A percentile compares a stretch with the other conserved stretches of the same genome.
phyloP scores from a whole-genome alignment of 345 rosid species.

The Durio zibethinus region DNA sequence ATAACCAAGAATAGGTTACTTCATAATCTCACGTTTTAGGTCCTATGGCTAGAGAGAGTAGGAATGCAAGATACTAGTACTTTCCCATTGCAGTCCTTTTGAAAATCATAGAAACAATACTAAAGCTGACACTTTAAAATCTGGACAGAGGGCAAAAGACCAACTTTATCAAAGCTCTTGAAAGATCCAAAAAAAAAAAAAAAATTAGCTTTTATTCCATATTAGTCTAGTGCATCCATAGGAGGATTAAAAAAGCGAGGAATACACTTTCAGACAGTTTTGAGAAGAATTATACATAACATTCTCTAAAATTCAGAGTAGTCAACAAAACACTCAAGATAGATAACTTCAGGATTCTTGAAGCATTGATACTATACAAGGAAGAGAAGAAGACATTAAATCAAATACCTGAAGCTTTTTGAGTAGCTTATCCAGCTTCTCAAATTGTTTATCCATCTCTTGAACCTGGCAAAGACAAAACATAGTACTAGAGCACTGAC shows the following conservation, averaged over 20 bases:
- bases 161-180: neutral
- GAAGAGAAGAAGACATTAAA: neutral
- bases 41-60: neutral
- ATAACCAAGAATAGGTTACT: neutral
- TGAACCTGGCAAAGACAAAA: slow-evolving; percentile 53
- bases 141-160: neutral
- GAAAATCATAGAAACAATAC: neutral
- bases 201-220: neutral
- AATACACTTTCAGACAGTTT: neutral
- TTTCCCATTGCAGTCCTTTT: neutral
- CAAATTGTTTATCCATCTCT: slow-evolving; percentile 80
- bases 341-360: neutral
- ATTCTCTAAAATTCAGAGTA: neutral
- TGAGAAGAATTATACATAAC: neutral
- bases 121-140: neutral
- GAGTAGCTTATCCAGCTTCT: slow-evolving; percentile 74
- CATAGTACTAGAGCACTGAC: neutral
- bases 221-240: neutral
- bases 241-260: neutral
- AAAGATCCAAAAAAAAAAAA: neutral
- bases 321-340: neutral
- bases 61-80: neutral
- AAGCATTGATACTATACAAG: neutral
- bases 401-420: slow-evolving; percentile 77
- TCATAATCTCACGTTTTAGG: neutral